Evolutionary conservation across 768 basidiomycete genomes (phyloP), one percentile per base, ranked within the genome.

Genomic region (Suillus fuscotomentosus): DNA sequence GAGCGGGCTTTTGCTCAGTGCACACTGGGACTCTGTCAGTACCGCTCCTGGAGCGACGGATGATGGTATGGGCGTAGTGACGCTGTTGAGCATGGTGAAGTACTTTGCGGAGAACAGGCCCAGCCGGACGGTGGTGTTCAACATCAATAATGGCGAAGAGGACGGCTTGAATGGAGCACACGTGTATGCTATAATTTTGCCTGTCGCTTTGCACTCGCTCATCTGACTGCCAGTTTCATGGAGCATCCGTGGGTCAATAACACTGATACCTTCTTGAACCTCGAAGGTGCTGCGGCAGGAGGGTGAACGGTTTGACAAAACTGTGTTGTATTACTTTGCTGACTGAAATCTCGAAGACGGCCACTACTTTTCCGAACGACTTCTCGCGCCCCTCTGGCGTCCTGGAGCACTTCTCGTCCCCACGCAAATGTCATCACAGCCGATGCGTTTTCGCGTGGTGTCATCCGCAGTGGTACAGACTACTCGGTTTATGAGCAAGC

Each of bases 121-220:
- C 1, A 75, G 77, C 48, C 81, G 86, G 45, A 90, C 90, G 0
- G 88, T 88, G 7, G 75, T 95, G 4, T 92, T 94, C 79, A 92
- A 94, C 69, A 83, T 92, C 72, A 95, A 95, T 73, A 94, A 94
- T 65, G 92, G 89, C 1, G 93, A 94, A 71, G 92, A 95, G 69
- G 86, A 91, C 72, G 84, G 87, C 41, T 73, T 94, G 67, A 83
- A 88, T 65, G 92, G 92, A 27, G 88, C 91, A 9, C 87, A 87
- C 70, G 79, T 82, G 84, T 91, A 72, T 67, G 79, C 74, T 59
- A 60, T 62, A 5, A 62, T 55, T 60, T 55, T 71, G 73, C 6
- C 11, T 14, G 5, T 54, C 1, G 14, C 11, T 6, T 36, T 48
- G 9, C 7, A 22, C 13, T 51, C 14, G 53, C 24, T 62, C 17